These are phyloP conservation scores for Phytophthora cryptogea DNA, from an alignment of 352 stramenopile genomes.

Conservation along the genomic window DNA sequence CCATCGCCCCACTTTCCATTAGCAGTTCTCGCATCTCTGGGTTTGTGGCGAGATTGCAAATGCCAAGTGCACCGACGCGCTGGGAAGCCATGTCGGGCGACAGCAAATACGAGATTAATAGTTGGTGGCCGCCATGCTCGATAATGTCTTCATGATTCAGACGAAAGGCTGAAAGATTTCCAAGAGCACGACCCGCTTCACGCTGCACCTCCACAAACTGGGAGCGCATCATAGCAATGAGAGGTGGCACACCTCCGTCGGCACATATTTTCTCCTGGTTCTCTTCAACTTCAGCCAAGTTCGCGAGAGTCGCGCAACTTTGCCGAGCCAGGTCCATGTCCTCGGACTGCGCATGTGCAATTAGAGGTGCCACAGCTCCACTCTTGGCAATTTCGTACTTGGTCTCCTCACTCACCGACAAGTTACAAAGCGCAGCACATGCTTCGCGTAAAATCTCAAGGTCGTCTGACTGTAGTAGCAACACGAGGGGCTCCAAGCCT, in stretches of 20 bases:
- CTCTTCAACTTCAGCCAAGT: slow-evolving; percentile 94
- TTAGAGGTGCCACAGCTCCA: slow-evolving; percentile 89
- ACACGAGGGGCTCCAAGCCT: slow-evolving; percentile 92
- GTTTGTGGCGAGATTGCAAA: slow-evolving; percentile 96
- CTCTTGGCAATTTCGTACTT: slow-evolving; percentile 98
- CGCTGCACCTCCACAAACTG: slow-evolving; percentile 95
- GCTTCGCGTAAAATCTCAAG: slow-evolving; percentile 94
- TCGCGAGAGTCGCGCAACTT: slow-evolving; percentile 93
- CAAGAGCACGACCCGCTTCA: slow-evolving; percentile 90
- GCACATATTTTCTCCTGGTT: slow-evolving; percentile 95
- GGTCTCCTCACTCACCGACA: slow-evolving; percentile 95
- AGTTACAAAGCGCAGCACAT: slow-evolving; percentile 94
- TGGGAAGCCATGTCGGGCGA: slow-evolving; percentile 95
- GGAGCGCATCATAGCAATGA: slow-evolving; percentile 95
- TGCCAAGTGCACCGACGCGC: slow-evolving; percentile 91
- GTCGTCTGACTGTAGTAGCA: slow-evolving; percentile 91
- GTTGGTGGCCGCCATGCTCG: slow-evolving; percentile 90
- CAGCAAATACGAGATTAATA: slow-evolving; percentile 95
- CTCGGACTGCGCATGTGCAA: slow-evolving; percentile 92
- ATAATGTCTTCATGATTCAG: slow-evolving; percentile 93
- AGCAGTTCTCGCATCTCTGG: slow-evolving; percentile 88
- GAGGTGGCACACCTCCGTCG: slow-evolving; percentile 91
- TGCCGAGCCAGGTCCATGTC: slow-evolving; percentile 93
- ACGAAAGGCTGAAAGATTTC: slow-evolving; percentile 92
- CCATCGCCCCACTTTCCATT: slow-evolving; percentile 93